Base-by-base conservation (phyloP, 371 early-diverging fungal species). In the Thermomucor indicae-seudaticae region DNA sequence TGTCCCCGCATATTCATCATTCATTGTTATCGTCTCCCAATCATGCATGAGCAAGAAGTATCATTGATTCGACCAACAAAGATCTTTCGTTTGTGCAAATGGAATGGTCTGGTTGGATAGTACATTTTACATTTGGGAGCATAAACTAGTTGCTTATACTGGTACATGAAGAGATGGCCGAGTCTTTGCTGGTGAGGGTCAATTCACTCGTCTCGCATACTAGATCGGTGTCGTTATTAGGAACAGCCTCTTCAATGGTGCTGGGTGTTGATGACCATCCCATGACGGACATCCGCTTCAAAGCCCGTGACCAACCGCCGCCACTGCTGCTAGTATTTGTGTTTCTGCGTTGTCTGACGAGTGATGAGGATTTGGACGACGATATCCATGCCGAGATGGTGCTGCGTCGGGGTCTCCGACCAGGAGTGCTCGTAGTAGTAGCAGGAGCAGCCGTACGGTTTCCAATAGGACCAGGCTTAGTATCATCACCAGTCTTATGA, bases 351-450 rank as follows among this genome's bases (percentile, higher is more conserved):
- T 35, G 46, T 24, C 20, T 25, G 47, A 43, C 46, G 47, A 2
- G 27, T 41, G 4, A 32, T 24, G 2, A 32, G 10, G 6, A 34
- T 42, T 51, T 57, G 2, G 54, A 43, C 29, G 49, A 29, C 4
- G 58, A 31, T 8, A 52, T 53, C 58, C 62, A 62, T 2, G 56
- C 45, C 23, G 64, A 64, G 16, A 64, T 56, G 0, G 64, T 64
- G 16, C 64, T 58, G 11, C 64, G 55, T 47, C 64, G 17, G 29
- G 55, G 59, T 1, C 58, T n/a, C n/a, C n/a, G n/a, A n/a, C n/a
- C n/a, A n/a, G n/a, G n/a, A n/a, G n/a, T n/a, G n/a, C n/a, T n/a
- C n/a, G n/a, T n/a, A n/a, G n/a, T n/a, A n/a, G n/a, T n/a, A n/a
- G n/a, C n/a, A n/a, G n/a, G n/a, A n/a, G n/a, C n/a, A n/a, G n/a